These are phyloP conservation scores for Talaromyces liani DNA, from an alignment of 495 filamentous ascomycete genomes.

Conservation along the genomic window DNA sequence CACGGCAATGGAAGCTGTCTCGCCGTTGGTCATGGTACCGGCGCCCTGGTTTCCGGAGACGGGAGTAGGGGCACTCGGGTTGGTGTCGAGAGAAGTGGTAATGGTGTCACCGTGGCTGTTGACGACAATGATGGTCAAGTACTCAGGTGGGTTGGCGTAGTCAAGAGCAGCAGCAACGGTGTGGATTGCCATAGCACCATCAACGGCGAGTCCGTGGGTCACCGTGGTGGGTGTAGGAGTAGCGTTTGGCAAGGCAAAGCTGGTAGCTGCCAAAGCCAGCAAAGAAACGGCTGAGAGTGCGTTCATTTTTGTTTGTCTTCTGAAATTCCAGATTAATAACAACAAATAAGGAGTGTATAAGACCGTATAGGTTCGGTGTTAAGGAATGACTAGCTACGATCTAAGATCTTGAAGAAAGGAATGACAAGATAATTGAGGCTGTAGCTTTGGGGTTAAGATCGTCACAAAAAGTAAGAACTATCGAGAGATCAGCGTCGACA, in stretches of 20 bases:
- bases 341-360: background rate
- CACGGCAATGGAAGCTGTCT: background rate
- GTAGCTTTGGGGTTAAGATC: background rate
- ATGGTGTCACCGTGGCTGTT: background rate
- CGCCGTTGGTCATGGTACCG: background rate
- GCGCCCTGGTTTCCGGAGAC: background rate
- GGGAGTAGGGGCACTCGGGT: background rate
- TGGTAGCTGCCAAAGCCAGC: background rate
- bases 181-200: background rate
- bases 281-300: background rate
- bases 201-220: background rate
- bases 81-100: background rate
- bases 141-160: background rate
- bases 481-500: background rate
- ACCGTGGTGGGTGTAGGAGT: background rate
- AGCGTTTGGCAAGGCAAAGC: background rate
- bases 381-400: background rate
- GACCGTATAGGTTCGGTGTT: background rate
- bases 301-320: background rate
- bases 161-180: background rate
- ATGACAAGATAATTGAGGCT: background rate
- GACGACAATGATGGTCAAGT: constrained; percentile 1
- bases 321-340: background rate
- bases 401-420: background rate
- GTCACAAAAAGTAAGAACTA: background rate